A percentile compares a stretch with the other conserved stretches of the same genome.
phyloP scores from a whole-genome alignment of 495 filamentous ascomycete species.

The Annulohypoxylon stygium region DNA sequence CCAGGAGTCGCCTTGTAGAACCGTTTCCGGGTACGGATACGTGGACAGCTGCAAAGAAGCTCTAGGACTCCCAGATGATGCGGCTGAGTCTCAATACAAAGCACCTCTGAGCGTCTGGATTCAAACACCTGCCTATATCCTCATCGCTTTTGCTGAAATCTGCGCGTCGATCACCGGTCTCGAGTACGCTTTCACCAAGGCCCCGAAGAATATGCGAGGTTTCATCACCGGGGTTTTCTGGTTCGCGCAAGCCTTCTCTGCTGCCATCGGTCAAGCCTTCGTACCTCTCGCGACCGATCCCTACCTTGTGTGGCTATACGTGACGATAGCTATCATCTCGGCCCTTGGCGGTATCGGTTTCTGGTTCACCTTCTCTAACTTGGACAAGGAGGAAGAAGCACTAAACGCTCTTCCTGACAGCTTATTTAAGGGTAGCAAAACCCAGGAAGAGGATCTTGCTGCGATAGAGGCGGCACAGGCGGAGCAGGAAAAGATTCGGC shows the following conservation, averaged over 20 bases:
- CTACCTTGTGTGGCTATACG: constrained; percentile 74
- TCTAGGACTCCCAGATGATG: constrained; percentile 29
- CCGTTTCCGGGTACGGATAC: constrained; percentile 49
- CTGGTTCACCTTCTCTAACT: constrained; percentile 68
- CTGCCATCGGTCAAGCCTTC: constrained; percentile 78
- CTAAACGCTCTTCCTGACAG: constrained; percentile 71
- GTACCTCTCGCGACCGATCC: constrained; percentile 75
- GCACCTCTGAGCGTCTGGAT: constrained; percentile 60
- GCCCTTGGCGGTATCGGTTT: constrained; percentile 71
- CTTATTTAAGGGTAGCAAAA: constrained; percentile 51
- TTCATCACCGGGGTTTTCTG: constrained; percentile 76
- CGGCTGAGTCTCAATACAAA: constrained; percentile 47
- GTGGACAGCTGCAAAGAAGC: constrained; percentile 57
- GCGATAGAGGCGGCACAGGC: constrained; percentile 41
- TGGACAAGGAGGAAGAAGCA: constrained; percentile 73
- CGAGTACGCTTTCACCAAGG: constrained; percentile 83
- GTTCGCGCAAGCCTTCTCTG: constrained; percentile 77
- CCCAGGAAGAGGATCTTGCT: constrained; percentile 43
- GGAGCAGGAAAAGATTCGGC: constrained; percentile 48
- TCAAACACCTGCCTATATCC: constrained; percentile 40
- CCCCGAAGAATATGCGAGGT: constrained; percentile 81
- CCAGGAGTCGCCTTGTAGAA: constrained; percentile 69
- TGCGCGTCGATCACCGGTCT: constrained; percentile 63
- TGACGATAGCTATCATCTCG: constrained; percentile 70
- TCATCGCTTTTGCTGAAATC: constrained; percentile 50